phyloP scores from a whole-genome alignment of 2,329 filamentous ascomycete genomes.

The Alternaria angustiovoidea region DNA sequence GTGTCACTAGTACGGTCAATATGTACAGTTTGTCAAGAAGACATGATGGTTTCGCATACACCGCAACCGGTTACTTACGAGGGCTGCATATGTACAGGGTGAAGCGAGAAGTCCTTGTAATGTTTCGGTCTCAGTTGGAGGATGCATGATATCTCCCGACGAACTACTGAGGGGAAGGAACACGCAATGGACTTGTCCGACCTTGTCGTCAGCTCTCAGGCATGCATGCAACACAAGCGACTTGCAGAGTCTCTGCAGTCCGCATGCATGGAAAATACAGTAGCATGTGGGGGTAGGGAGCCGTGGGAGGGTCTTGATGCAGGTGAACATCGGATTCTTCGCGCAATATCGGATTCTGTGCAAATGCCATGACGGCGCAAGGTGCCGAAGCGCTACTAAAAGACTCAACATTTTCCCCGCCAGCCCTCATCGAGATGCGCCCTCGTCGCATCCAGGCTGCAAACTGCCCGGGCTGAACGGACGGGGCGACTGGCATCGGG shows the following conservation, averaged over 20 bases:
- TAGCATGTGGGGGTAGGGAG: constrained; percentile 2
- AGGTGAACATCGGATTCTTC: constrained; percentile 16
- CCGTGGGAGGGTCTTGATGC: constrained; percentile 5
- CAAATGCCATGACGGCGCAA: constrained; percentile 16
- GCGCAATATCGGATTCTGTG: constrained; percentile 17
- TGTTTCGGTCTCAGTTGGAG: not conserved
- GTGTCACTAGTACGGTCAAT: not conserved
- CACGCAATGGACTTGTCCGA: not conserved
- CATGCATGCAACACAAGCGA: not conserved
- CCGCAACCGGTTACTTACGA: not conserved
- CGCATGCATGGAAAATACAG: not conserved
- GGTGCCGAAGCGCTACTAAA: constrained; percentile 2
- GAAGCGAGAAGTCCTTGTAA: not conserved
- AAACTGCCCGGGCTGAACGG: not conserved
- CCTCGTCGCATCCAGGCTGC: not conserved
- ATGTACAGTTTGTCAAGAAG: not conserved
- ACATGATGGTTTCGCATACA: not conserved
- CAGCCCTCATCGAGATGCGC: constrained; percentile 1
- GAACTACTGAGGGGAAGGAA: not conserved
- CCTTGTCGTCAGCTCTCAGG: not conserved
- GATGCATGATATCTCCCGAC: not conserved
- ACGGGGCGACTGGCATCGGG: not conserved
- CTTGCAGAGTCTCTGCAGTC: not conserved
- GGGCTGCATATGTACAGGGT: not conserved
- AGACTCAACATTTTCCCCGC: constrained; percentile 5